Base-by-base conservation (phyloP, 2,329 filamentous ascomycete genomes). In the Fusarium sp. region DNA sequence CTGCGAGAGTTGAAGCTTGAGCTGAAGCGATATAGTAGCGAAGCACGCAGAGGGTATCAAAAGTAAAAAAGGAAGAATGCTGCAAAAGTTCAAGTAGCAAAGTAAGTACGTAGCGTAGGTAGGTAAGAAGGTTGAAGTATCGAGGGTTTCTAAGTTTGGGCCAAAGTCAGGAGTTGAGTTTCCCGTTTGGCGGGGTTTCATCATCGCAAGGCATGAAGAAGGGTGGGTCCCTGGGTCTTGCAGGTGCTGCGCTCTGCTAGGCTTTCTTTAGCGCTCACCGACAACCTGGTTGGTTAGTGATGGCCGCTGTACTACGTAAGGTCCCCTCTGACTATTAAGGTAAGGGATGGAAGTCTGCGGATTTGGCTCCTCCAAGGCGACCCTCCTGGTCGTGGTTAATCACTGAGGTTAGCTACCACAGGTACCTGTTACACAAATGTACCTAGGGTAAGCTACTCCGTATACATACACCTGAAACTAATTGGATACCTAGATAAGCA, bases 111-210 rank as follows among this genome's bases (percentile, higher is more conserved):
- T 43, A 51, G 33, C 25, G 25, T 25, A 25, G 25, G 25, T 25
- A 25, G 25, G 59, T 48, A 63, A 23, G 23, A 23, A 23, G 47
- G 39, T 60, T 56, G 19, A 46, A 61, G 46, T 60, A 45, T 56
- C 55, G 11, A 65, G 43, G 53, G 45, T 64, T 64, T 49, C 47
- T 33, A 49, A 56, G 55, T 48, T 65, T 37, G 17, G n/a, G 55
- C 46, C 49, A 23, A 67, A 67, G 56, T 72, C 71, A 72, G 71
- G 71, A 72, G 71, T 72, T 50, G 37, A 52, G 20, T 23, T 37
- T 50, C 45, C 49, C 37, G n/a, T 53, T 72, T 72, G 71, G 71
- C 71, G 71, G 71, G 71, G 71, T 72, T 70, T 72, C 65, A 72
- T 59, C 62, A 65, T 49, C 56, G 47, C 50, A 61, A 41, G 47